phyloP scores from a whole-genome alignment of 73 alveolate genomes.

The Tetrahymena elliotti region DNA sequence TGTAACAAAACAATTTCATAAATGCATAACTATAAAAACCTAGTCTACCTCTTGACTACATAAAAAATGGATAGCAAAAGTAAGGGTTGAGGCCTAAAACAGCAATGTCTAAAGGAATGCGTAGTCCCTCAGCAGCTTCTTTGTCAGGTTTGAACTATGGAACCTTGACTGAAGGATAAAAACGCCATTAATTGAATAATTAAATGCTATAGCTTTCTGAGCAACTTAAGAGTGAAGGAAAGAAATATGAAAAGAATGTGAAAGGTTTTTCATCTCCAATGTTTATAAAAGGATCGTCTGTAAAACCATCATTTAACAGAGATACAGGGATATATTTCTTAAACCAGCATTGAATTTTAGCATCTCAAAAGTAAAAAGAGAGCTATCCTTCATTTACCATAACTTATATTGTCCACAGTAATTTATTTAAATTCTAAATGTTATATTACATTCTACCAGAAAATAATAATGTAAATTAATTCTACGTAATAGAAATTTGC shows the following conservation, averaged over 20 bases:
- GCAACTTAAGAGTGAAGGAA: neutral
- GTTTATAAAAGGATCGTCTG: neutral
- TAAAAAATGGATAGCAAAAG: neutral
- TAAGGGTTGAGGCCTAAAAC: neutral
- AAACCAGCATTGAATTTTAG: neutral
- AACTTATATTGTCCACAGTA: neutral
- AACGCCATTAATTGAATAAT: neutral
- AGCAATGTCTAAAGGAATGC: neutral
- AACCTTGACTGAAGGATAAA: neutral
- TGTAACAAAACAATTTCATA: neutral
- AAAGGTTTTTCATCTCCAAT: neutral
- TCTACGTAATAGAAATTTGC: neutral
- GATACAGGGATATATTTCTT: neutral
- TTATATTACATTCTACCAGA: neutral
- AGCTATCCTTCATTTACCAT: neutral
- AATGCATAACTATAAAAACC: neutral
- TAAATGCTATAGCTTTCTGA: neutral
- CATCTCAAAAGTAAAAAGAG: neutral
- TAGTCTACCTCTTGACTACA: neutral
- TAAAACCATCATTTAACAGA: neutral
- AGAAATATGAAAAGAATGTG: neutral
- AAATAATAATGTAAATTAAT: neutral
- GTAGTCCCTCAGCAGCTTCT: neutral
- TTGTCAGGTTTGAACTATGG: neutral
- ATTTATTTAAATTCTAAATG: neutral